phyloP scores from a whole-genome alignment of 176 grass and related monocot genomes.

The Avena atlantica region DNA sequence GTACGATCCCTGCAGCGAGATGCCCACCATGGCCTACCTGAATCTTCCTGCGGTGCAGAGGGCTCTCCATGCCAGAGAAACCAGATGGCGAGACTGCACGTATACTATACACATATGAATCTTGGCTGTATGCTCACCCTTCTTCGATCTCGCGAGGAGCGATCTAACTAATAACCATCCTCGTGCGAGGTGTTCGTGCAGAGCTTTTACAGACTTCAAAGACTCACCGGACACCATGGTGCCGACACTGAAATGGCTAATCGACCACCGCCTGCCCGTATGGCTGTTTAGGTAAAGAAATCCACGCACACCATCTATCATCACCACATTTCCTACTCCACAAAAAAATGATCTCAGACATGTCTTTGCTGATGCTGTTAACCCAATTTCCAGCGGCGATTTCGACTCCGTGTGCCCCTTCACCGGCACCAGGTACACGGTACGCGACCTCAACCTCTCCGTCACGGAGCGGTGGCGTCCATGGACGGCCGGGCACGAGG shows the following conservation, averaged over 20 bases:
- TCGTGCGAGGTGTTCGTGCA: background rate
- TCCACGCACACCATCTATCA: background rate
- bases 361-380: background rate
- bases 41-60: background rate
- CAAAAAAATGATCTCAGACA: background rate
- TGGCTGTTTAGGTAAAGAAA: constrained; percentile 1
- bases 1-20: background rate
- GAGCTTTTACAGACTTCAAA: background rate
- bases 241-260: constrained; percentile 5
- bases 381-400: background rate
- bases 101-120: background rate
- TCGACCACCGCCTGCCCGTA: background rate
- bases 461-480: background rate
- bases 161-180: background rate
- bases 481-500: background rate
- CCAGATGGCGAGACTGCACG: background rate
- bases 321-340: background rate
- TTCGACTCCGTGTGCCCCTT: background rate
- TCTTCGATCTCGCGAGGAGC: background rate
- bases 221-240: background rate
- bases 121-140: too few species aligned
- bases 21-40: background rate
- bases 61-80: constrained; percentile 17
- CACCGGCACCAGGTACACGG: background rate
- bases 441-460: background rate